Evolutionary conservation across 2,329 filamentous ascomycete species (phyloP), one percentile per base, ranked within the genome.

Genomic region (Hymenoscyphus repandus): DNA sequence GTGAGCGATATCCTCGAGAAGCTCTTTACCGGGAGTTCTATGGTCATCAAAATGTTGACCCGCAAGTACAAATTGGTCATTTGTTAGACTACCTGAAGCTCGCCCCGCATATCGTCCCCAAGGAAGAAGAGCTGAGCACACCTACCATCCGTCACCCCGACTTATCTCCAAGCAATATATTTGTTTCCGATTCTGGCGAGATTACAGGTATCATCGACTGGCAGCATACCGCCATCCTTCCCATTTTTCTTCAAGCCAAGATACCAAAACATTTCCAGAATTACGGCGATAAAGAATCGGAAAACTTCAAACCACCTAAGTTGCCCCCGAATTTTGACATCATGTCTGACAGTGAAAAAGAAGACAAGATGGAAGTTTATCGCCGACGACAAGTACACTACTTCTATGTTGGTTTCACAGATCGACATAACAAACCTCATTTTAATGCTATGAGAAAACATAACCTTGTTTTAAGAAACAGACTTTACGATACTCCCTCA

Each of bases 211-310:
- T 67, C 6, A 64, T 68, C 45, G 64, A 66, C 53, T 67, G 64
- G 64, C 59, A 68, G 45, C 51, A 67, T 53, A 41, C 60, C 31
- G 57, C 58, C 2, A 54, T 67, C 31, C 53, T 68, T 32, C 65
- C 65, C 6, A 55, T 65, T 18, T 63, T 58, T 31, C 45, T 66
- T 6, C 62, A 57, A 48, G 59, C 60, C 39, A 63, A 64, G 33
- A 65, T 68, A 10, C 65, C 64, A 2, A 55, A 64, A 27, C 56
- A 66, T 55, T 67, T 67, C 51, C 65, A 68, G 53, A 68, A 68
- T 37, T 67, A 62, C 57, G 66, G 65, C 11, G 64, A 69, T 47
- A 49, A 59, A 44, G 55, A 56, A 32, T 59, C 52, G 4, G 55
- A 56, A 44, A 53, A 58, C 31, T 55, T 60, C 41, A 44, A 47